Conservation (phyloP, 768 basidiomycete species). For the Russula griseocarnosa region DNA sequence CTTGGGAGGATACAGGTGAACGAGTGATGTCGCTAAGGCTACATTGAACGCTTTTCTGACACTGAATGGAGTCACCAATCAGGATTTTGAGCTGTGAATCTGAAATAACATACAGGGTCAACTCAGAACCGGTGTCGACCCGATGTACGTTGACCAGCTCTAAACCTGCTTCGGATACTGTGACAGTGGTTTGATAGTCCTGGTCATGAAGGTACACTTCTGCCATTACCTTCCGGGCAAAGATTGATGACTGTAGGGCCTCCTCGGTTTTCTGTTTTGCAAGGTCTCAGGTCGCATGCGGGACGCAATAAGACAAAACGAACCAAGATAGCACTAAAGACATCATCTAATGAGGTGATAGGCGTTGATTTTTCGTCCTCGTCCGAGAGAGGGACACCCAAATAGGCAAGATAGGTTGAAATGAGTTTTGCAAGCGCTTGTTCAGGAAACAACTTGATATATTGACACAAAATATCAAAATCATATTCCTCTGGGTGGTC, state of each 20-base stretch:
- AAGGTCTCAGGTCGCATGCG: background rate
- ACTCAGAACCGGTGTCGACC: conserved; percentile 50
- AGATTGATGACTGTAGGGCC: conserved; percentile 43
- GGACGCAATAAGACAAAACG: conserved; percentile 30
- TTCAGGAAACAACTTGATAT: conserved; percentile 60
- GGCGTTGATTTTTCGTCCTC: conserved; percentile 35
- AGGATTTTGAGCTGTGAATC: background rate
- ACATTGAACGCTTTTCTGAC: conserved; percentile 65
- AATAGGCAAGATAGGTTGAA: conserved; percentile 64
- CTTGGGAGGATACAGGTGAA: conserved; percentile 85
- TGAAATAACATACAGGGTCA: conserved; percentile 43
- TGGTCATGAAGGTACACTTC: conserved; percentile 62
- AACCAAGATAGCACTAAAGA: conserved; percentile 61
- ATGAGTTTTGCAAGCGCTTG: conserved; percentile 55
- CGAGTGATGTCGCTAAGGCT: conserved; percentile 68
- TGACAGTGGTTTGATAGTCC: conserved; percentile 73
- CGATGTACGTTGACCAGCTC: conserved; percentile 52
- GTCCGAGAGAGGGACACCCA: conserved; percentile 44
- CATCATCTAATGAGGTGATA: conserved; percentile 41
- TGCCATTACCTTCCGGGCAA: conserved; percentile 62
- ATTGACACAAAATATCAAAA: conserved; percentile 51
- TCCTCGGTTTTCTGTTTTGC: conserved; percentile 14
- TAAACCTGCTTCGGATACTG: conserved; percentile 67
- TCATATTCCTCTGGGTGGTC: conserved; percentile 56
- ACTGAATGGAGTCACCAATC: conserved; percentile 38